Evolutionary conservation across 306 rosid genomes (phyloP).

Genomic region (Biancaea sappan): DNA sequence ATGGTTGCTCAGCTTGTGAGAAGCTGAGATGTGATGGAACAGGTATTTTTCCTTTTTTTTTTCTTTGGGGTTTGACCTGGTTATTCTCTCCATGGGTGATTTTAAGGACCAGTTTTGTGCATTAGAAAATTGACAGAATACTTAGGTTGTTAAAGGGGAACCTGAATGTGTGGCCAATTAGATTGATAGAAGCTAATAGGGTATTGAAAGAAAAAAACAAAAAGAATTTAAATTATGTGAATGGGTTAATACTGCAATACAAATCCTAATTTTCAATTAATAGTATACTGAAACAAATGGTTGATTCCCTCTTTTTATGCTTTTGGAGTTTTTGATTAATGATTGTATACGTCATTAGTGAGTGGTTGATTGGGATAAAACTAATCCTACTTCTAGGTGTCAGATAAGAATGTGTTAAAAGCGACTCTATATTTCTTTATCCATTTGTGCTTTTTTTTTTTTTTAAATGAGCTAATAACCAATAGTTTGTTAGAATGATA

Average conservation of each 20-base stretch:
- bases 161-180: conserved; percentile 17
- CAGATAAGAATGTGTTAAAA: not conserved
- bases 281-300: not conserved
- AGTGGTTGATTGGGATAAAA: conserved; percentile 19
- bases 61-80: no score
- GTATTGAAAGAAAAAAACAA: not conserved
- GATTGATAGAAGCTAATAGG: not conserved
- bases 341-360: conserved; percentile 5
- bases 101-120: no score
- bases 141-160: not conserved
- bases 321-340: not conserved
- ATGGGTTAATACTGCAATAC: not conserved
- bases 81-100: no score
- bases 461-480: not conserved
- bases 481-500: not conserved
- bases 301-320: not conserved
- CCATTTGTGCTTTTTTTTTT: conserved; percentile 1
- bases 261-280: not conserved
- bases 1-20: conserved; percentile 93
- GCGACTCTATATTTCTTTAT: not conserved
- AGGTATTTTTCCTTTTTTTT: conserved; percentile 38
- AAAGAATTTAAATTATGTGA: not conserved
- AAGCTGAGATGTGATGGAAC: conserved; percentile 94
- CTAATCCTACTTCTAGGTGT: not conserved
- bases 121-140: no score